Evolutionary conservation across 2,329 filamentous ascomycete genomes (phyloP).

Genomic region (Sphaerostilbella broomeana): DNA sequence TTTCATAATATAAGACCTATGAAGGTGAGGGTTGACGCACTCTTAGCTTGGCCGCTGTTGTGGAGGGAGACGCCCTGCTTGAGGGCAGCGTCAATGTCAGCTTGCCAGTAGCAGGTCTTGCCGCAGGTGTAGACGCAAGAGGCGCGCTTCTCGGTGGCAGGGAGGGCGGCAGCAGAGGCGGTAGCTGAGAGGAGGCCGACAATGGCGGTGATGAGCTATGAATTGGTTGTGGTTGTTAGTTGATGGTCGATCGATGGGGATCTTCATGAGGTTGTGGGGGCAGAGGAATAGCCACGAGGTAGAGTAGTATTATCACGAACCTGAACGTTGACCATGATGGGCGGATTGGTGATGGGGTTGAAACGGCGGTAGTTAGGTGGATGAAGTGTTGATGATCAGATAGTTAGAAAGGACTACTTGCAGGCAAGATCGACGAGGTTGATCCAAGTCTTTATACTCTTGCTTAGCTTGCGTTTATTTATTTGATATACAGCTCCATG

Average conservation of each 20-base stretch:
- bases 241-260: neutral
- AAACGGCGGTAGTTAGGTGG: neutral
- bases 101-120: slow-evolving; percentile 10
- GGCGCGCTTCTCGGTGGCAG: slow-evolving; percentile 7
- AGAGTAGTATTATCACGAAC: no score
- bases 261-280: no score
- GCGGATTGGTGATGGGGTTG: neutral
- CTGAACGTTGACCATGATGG: slow-evolving; percentile 12
- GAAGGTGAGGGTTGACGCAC: neutral
- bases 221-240: no score
- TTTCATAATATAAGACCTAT: no score
- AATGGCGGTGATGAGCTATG: slow-evolving; percentile 7
- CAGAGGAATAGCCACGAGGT: no score
- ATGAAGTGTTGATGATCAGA: neutral
- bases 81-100: slow-evolving; percentile 9
- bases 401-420: no score
- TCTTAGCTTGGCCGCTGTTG: neutral
- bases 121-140: slow-evolving; percentile 11
- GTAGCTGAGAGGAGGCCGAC: slow-evolving; percentile 8
- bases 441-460: no score
- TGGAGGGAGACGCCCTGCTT: slow-evolving; percentile 5
- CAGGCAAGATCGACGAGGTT: no score
- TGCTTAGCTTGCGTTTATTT: no score
- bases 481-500: no score
- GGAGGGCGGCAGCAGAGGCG: slow-evolving; percentile 6